These are phyloP conservation scores for Linderina pennispora DNA, from an alignment of 192 early-diverging fungal genomes.

Conservation along the genomic window DNA sequence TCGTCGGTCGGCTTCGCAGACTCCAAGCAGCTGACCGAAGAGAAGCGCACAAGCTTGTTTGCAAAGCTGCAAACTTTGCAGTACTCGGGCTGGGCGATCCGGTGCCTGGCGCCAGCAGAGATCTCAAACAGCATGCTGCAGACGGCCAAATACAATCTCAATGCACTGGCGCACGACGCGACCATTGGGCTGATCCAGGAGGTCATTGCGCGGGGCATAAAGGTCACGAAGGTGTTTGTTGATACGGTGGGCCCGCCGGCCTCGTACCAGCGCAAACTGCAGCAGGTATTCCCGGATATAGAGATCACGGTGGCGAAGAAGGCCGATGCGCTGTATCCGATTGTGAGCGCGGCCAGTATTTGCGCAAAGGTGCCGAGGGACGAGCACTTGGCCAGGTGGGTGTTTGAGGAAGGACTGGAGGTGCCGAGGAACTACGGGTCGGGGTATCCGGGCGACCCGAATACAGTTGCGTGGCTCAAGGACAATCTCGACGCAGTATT, in stretches of 20 bases:
- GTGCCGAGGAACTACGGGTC: slow-evolving; percentile 62
- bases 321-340: slow-evolving; percentile 88
- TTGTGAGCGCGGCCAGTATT: slow-evolving; percentile 94
- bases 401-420: slow-evolving; percentile 45
- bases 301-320: slow-evolving; percentile 87
- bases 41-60: slow-evolving; percentile 67
- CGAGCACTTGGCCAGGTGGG: slow-evolving; percentile 32
- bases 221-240: slow-evolving; percentile 74
- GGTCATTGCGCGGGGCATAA: slow-evolving; percentile 55
- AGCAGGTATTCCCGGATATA: slow-evolving; percentile 67
- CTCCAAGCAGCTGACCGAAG: slow-evolving; percentile 88
- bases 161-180: slow-evolving; percentile 87
- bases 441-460: slow-evolving; percentile 88
- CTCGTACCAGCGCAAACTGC: slow-evolving; percentile 77
- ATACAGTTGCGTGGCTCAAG: slow-evolving; percentile 82
- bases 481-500: slow-evolving; percentile 76
- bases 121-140: slow-evolving; percentile 90
- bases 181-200: slow-evolving; percentile 80
- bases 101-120: slow-evolving; percentile 80
- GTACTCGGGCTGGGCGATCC: slow-evolving; percentile 79
- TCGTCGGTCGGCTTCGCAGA: slow-evolving; percentile 82
- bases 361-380: slow-evolving; percentile 79
- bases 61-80: slow-evolving; percentile 52
- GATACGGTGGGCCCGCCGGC: slow-evolving; percentile 94
- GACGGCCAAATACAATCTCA: slow-evolving; percentile 84